These are phyloP conservation scores for Hypocrella siamensis DNA, from an alignment of 2,329 filamentous ascomycete genomes.

Conservation along the genomic window DNA sequence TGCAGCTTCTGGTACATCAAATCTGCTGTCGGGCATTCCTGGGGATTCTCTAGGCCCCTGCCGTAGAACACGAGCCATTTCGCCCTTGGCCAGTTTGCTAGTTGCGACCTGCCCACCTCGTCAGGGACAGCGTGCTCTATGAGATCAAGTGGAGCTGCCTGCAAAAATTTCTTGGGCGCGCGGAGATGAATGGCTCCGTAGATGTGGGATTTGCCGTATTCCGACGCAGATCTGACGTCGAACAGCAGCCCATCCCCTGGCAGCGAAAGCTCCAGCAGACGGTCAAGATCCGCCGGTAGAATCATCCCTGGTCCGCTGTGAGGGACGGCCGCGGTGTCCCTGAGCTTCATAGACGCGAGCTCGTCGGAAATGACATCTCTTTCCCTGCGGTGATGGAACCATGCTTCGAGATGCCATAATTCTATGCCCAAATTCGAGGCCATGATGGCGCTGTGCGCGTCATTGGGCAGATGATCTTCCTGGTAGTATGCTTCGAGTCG, in stretches of 20 bases:
- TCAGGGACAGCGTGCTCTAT: constrained; percentile 33
- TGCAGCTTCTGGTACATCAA: constrained; percentile 28
- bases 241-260: constrained; percentile 29
- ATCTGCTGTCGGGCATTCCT: constrained; percentile 34
- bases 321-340: constrained; percentile 16
- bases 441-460: constrained; percentile 34
- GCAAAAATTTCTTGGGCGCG: constrained; percentile 31
- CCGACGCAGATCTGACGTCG: constrained; percentile 29
- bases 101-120: constrained; percentile 28
- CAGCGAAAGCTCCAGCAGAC: constrained; percentile 32
- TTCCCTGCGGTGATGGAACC: constrained; percentile 38
- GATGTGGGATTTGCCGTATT: constrained; percentile 36
- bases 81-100: constrained; percentile 29
- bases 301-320: constrained; percentile 27
- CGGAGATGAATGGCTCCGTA: constrained; percentile 35
- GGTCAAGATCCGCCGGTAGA: constrained; percentile 32
- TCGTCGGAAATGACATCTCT: constrained; percentile 28
- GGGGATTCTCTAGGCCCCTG: constrained; percentile 29
- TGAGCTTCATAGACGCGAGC: constrained; percentile 26
- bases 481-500: constrained; percentile 39
- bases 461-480: constrained; percentile 28
- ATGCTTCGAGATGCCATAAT: constrained; percentile 33
- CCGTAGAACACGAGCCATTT: constrained; percentile 38
- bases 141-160: constrained; percentile 30
- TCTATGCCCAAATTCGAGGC: constrained; percentile 39